A percentile compares a stretch with the other conserved stretches of the same genome.
Conservation (phyloP, 352 stramenopile genomes). For the Phytopythium oedochilum region DNA sequence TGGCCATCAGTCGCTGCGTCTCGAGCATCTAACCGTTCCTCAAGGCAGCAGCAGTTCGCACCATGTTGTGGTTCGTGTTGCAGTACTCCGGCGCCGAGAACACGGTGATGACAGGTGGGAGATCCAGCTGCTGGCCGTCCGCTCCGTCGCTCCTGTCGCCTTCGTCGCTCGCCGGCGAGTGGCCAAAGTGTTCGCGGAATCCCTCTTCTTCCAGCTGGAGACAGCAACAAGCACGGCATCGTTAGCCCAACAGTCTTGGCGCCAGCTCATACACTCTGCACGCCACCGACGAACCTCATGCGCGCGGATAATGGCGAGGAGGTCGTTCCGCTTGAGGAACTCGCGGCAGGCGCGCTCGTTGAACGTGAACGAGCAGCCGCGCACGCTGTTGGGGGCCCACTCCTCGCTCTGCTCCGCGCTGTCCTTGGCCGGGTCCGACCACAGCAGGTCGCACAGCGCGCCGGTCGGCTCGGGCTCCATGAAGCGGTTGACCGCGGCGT, state of each 20-base stretch:
- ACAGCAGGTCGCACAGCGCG: conserved; percentile 98
- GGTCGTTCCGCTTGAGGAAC: conserved; percentile 61
- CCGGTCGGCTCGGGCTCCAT: conserved; percentile 80
- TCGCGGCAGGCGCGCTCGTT: conserved; percentile 55
- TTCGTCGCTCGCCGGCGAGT: conserved; percentile 5
- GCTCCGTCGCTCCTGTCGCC: conserved; percentile 11
- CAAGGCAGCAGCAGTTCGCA: conserved; percentile 2
- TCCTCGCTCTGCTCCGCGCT: conserved; percentile 27
- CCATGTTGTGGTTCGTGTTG: conserved; percentile 78
- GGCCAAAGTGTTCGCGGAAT: conserved; percentile 66
- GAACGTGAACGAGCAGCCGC: conserved; percentile 82
- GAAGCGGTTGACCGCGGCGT: conserved; percentile 66
- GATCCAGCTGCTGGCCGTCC: conserved; percentile 8
- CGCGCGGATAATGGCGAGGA: conserved; percentile 70
- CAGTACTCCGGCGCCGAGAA: conserved; percentile 86
- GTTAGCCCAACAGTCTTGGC: background rate
- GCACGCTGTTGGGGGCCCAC: conserved; percentile 61
- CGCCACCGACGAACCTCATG: conserved; percentile 34
- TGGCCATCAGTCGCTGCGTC: background rate
- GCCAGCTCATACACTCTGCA: background rate
- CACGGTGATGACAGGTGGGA: conserved; percentile 69
- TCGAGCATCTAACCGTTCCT: background rate
- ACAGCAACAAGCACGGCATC: background rate
- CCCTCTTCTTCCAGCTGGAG: conserved; percentile 59
- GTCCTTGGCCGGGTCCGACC: conserved; percentile 97